Evolutionary conservation across 106 monocot species (phyloP), one percentile per base, ranked within the genome.

Genomic region (Apostasia ramifera): DNA sequence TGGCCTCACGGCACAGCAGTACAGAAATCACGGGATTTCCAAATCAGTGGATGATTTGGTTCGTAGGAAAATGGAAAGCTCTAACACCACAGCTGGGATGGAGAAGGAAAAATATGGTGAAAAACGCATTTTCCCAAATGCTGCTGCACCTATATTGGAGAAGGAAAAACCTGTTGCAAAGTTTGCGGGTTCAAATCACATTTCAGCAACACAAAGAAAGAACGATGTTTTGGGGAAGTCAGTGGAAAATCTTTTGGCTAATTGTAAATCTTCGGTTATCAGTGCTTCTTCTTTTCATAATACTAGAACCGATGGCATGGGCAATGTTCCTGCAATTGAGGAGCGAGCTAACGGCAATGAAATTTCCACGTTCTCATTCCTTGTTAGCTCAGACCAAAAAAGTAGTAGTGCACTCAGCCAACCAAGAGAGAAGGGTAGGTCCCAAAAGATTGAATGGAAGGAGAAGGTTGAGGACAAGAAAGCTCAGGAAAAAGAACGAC

Each of bases 391-490:
- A 5, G 75, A 72, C 12, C 74, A 78, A 26, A 26, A 26, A 26
- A 26, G 26, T 26, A 26, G 26, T 26, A 26, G 26, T 26, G 26
- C 26, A 26, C 26, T 26, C 26, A 26, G 26, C 40, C 45, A 43
- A 15, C 46, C 60, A 38, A 9, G 48, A 49, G 69, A 70, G 47
- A 80, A 77, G 55, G 47, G 44, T 46, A 10, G 44, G 40, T 59
- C 75, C 14, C 71, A 56, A n/a, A 77, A 52, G 59, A 2, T 51
- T 47, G 80, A 82, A 66, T 55, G 54, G 66, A 70, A 71, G 59
- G 78, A 80, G 47, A 79, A 76, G 63, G 15, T 37, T 43, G 64
- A 74, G 47, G 69, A 68, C 14, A 69, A 44, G 62, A 61, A 55
- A 55, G 38, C 48, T 26, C 55, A 73, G 56, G 68, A 53, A 64